Evolutionary conservation across 495 filamentous ascomycete genomes (phyloP), one percentile per base, ranked within the genome.

Genomic region (Trypethelium eluteriae): DNA sequence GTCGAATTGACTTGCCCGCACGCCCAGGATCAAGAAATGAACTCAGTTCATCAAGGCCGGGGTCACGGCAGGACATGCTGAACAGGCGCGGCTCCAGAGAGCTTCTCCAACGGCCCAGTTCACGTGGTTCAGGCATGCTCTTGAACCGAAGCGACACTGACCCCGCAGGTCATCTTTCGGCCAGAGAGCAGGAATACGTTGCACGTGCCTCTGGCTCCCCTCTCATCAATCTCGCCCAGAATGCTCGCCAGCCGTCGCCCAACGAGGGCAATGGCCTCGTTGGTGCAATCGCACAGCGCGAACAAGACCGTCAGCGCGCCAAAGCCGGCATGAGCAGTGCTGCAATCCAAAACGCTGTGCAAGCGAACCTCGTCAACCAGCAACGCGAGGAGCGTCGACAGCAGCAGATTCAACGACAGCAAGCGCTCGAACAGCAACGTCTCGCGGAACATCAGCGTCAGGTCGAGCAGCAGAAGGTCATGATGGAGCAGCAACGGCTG

Each of bases 111-210:
- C 74, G 79, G 3, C 76, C 76, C 3, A 64, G 67, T 50, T 81
- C 79, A 50, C 70, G 72, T 59, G 72, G 67, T 64, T 70, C 76
- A 41, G 35, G 34, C 39, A 47, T 57, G 44, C 41, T 66, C 11
- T 44, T 69, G n/a, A 69, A 72, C 39, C 75, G 74, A 34, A 59
- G 36, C 32, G 53, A 59, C 6, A 59, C 7, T 36, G 39, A 66
- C 35, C 65, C 56, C 10, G 66, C 56, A 6, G 65, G 53, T 39
- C 38, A 61, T 14, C 83, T 96, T 25, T 93, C 92, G 16, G 93
- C 93, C n/a, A 88, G 90, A 7, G 93, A 98, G 75, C 93, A 96
- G 72, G 91, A 96, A 74, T 89, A 96, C 72, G 86, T 98, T 38
- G 90, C 93, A n/a, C 85, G 91, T 39, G 81, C 90, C 67, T 96